A percentile compares a stretch with the other conserved stretches of the same genome.
Evolutionary conservation across 306 rosid species (phyloP).

Genomic region (Astragalus glycyphyllos): DNA sequence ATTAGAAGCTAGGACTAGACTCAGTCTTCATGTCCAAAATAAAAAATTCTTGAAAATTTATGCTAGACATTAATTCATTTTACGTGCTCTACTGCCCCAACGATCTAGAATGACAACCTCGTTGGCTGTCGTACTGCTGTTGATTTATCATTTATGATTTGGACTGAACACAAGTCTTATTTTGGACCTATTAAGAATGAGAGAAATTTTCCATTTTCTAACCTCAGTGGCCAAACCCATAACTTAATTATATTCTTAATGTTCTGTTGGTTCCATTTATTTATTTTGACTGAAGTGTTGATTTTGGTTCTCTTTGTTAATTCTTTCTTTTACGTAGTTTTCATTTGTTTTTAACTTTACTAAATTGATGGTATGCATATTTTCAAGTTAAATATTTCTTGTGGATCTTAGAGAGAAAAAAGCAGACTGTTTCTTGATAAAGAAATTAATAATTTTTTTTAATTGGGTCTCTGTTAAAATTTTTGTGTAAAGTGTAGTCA

Average conservation of each 20-base stretch:
- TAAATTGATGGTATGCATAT: neutral
- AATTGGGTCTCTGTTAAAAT: too few relatives aligned
- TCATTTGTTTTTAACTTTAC: neutral
- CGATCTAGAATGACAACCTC: too few relatives aligned
- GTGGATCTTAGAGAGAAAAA: neutral
- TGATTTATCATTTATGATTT: too few relatives aligned
- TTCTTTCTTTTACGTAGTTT: neutral
- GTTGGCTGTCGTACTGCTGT: too few relatives aligned
- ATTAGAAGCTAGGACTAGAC: too few relatives aligned
- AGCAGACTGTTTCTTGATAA: constrained; percentile 43
- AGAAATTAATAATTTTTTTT: too few relatives aligned
- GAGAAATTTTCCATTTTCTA: neutral
- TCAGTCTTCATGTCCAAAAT: too few relatives aligned
- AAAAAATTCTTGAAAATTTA: too few relatives aligned
- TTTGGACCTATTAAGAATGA: neutral
- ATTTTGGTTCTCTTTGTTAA: neutral
- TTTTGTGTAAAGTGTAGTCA: too few relatives aligned
- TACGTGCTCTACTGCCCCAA: too few relatives aligned
- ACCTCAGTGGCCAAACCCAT: constrained; percentile 39
- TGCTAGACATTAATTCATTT: too few relatives aligned
- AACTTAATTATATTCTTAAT: neutral
- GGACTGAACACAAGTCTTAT: too few relatives aligned
- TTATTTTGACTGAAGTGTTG: neutral
- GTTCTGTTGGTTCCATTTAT: neutral
- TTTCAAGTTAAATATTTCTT: constrained; percentile 42